Evolutionary conservation across 148 eudicot species (phyloP).

Genomic region (Simmondsia chinensis): DNA sequence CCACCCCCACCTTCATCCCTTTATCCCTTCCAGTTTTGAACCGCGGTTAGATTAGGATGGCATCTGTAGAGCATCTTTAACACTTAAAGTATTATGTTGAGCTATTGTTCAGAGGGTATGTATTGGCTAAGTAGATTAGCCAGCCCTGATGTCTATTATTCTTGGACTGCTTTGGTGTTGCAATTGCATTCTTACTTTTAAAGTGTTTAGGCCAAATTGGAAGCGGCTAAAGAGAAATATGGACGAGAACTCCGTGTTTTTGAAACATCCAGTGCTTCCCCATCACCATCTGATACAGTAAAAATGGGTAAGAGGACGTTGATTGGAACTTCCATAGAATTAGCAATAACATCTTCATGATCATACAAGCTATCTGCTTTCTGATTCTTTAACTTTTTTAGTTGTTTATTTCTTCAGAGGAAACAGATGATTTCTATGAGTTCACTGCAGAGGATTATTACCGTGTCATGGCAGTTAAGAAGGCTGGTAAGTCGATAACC

Average conservation of each 20-base stretch:
- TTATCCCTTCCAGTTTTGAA: no score
- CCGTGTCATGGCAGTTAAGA: conserved; percentile 43
- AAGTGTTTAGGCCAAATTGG: conserved; percentile 43
- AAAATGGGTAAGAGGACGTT: conserved; percentile 12
- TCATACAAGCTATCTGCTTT: neutral
- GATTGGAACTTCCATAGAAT: no score
- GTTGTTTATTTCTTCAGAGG: conserved; percentile 33
- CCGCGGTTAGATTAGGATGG: no score
- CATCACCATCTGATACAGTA: conserved; percentile 17
- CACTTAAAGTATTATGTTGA: no score
- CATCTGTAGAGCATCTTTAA: no score
- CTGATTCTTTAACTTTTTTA: neutral
- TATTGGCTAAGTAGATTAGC: no score
- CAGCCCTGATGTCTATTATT: no score
- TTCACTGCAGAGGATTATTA: conserved; percentile 73
- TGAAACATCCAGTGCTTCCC: conserved; percentile 44
- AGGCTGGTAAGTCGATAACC: conserved; percentile 34
- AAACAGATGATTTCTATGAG: conserved; percentile 66
- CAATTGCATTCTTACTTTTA: no score
- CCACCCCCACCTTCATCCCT: no score
- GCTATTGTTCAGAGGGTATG: no score
- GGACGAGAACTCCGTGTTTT: conserved; percentile 76
- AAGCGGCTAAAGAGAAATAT: conserved; percentile 51
- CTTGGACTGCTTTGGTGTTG: no score
- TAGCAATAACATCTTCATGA: neutral